Percentiles rank a stretch among this genome's conserved stretches.
These are phyloP conservation scores for Mycena rosella DNA, from an alignment of 768 basidiomycete genomes.

Conservation along the genomic window DNA sequence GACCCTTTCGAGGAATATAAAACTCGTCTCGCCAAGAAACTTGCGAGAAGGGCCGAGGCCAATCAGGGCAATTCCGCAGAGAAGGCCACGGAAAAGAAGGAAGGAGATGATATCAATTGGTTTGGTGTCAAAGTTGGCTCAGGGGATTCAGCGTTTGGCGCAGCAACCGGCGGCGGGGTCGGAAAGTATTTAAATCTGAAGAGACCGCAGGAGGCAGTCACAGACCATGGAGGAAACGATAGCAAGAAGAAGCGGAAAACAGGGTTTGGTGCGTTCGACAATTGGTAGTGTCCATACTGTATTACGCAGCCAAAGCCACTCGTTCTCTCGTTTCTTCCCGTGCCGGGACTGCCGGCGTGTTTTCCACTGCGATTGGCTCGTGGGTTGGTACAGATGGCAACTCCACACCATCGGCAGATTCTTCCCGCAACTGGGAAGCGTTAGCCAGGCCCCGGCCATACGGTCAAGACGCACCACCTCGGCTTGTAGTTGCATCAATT, in stretches of 20 bases:
- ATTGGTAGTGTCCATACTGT: constrained; percentile 65
- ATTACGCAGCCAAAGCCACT: constrained; percentile 51
- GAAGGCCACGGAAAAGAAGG: constrained; percentile 61
- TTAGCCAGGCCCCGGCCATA: constrained; percentile 14
- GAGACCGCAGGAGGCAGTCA: constrained; percentile 50
- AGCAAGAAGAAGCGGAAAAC: constrained; percentile 84
- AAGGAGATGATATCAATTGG: constrained; percentile 84
- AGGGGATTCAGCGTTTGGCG: constrained; percentile 45
- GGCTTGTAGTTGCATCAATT: constrained; percentile 77
- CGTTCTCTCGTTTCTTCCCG: constrained; percentile 36
- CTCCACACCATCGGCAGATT: constrained; percentile 46
- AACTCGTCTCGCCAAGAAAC: constrained; percentile 81
- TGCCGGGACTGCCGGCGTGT: constrained; percentile 31
- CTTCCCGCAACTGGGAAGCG: constrained; percentile 46
- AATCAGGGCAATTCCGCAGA: constrained; percentile 48
- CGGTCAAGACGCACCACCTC: constrained; percentile 62
- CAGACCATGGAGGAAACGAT: constrained; percentile 46
- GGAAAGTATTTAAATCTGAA: constrained; percentile 84
- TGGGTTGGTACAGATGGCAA: constrained; percentile 69
- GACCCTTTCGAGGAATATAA: constrained; percentile 98
- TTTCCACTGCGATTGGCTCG: constrained; percentile 50
- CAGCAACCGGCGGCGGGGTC: constrained; percentile 64
- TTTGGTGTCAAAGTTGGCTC: constrained; percentile 89
- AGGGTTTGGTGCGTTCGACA: constrained; percentile 93
- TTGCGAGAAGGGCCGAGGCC: constrained; percentile 68